A percentile compares a stretch with the other conserved stretches of the same genome.
phyloP scores from a whole-genome alignment of 208 protist species.

The Trypanosoma boissoni region DNA sequence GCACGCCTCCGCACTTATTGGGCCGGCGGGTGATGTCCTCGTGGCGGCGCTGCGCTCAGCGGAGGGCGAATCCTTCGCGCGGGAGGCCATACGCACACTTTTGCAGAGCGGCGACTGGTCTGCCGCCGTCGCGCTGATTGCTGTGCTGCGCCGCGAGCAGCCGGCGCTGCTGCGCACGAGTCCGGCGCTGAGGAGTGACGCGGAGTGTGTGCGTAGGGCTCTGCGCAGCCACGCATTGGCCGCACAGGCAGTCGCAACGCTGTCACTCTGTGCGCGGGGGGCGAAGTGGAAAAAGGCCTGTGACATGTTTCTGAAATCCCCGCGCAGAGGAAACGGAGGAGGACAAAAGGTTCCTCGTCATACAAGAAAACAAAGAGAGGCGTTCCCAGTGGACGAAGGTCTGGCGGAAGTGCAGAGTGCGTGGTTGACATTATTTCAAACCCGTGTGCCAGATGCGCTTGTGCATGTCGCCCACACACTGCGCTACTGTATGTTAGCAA shows the following conservation, averaged over 20 bases:
- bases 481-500: constrained; percentile 58
- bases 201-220: constrained; percentile 38
- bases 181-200: constrained; percentile 39
- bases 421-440: constrained; percentile 23
- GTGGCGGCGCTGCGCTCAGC: constrained; percentile 35
- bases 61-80: constrained; percentile 32
- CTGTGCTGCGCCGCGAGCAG: constrained; percentile 42
- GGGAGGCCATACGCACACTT: constrained; percentile 43
- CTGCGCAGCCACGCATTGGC: constrained; percentile 44
- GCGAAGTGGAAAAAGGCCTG: constrained; percentile 50
- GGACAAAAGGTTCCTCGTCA: not conserved
- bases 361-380: too few species aligned
- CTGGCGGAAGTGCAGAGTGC: not conserved
- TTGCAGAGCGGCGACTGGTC: constrained; percentile 56
- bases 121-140: constrained; percentile 57
- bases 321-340: not conserved
- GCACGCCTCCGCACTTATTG: constrained; percentile 22
- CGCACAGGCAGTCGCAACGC: constrained; percentile 37
- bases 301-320: constrained; percentile 44
- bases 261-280: constrained; percentile 32
- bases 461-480: constrained; percentile 45
- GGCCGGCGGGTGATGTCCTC: too few species aligned
- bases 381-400: not conserved
- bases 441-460: constrained; percentile 33
- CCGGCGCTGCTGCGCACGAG: constrained; percentile 42